Evolutionary conservation across 2,329 filamentous ascomycete genomes (phyloP).

Genomic region (Cordyceps tenuipes): DNA sequence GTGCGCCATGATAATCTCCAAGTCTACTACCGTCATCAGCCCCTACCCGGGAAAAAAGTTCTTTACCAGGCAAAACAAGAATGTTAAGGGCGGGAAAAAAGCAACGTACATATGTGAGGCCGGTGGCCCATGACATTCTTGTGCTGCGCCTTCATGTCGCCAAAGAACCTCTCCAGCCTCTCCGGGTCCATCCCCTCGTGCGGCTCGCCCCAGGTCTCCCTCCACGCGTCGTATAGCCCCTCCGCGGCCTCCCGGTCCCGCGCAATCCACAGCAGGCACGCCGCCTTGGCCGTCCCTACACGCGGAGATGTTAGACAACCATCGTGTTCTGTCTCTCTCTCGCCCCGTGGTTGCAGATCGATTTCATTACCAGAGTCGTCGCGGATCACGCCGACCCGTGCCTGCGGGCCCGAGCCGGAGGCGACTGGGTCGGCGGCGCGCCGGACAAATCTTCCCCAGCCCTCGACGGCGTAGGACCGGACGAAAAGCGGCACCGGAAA

Average conservation of each 20-base stretch:
- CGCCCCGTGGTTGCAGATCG: not conserved
- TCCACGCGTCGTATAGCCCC: conserved; percentile 2
- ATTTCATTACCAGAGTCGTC: not conserved
- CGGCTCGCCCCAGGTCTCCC: conserved; percentile 5
- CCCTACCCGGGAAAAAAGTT: too few species aligned
- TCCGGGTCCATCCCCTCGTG: conserved; percentile 11
- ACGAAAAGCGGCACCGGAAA: not conserved
- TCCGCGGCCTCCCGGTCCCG: conserved; percentile 11
- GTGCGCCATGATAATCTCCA: conserved; percentile 16
- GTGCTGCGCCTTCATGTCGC: conserved; percentile 15
- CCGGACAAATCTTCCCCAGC: not conserved
- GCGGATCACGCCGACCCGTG: not conserved
- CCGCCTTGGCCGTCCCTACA: not conserved
- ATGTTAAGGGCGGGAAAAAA: not conserved
- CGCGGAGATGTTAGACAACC: too few species aligned
- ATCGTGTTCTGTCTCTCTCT: not conserved
- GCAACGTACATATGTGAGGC: conserved; percentile 15
- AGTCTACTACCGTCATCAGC: conserved; percentile 4
- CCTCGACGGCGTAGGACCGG: not conserved
- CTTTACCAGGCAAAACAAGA: too few species aligned
- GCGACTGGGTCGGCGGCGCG: not conserved
- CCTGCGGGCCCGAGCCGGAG: not conserved
- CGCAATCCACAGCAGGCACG: conserved; percentile 4
- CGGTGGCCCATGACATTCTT: conserved; percentile 11
- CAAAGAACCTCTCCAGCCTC: conserved; percentile 14